Evolutionary conservation across 352 stramenopile genomes (phyloP).

Genomic region (Phytophthora palmivora): DNA sequence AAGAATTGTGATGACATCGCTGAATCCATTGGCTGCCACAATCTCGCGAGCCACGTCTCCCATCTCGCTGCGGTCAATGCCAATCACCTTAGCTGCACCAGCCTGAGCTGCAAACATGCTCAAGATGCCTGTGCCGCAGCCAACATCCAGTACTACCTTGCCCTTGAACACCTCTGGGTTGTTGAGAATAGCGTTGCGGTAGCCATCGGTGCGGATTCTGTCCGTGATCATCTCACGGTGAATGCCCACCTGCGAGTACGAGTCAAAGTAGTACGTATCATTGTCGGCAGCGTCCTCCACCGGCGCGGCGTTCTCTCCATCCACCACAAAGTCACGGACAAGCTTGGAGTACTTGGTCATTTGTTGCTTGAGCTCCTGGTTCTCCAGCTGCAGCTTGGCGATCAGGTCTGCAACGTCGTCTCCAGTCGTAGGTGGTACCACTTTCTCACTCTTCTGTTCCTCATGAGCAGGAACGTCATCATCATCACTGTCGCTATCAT

Average conservation of each 20-base stretch:
- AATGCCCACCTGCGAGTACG: constrained; percentile 98
- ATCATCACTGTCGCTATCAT: constrained; percentile 58
- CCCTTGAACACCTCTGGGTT: constrained; percentile 97
- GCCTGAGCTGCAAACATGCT: constrained; percentile 97
- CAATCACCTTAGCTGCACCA: constrained; percentile 92
- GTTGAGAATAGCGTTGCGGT: constrained; percentile 98
- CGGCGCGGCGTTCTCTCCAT: constrained; percentile 49
- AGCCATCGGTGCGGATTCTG: constrained; percentile 94
- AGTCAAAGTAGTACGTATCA: constrained; percentile 98
- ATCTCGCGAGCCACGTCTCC: constrained; percentile 95
- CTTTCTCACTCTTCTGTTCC: constrained; percentile 46
- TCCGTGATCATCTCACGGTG: constrained; percentile 96
- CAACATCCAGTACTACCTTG: constrained; percentile 98
- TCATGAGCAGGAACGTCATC: constrained; percentile 42
- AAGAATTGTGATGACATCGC: constrained; percentile 93
- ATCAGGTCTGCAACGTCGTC: constrained; percentile 35
- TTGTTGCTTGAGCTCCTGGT: constrained; percentile 78
- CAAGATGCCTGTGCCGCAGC: constrained; percentile 97
- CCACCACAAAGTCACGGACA: constrained; percentile 71
- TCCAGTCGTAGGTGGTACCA: neutral
- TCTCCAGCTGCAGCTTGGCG: constrained; percentile 64
- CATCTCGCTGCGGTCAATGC: constrained; percentile 96
- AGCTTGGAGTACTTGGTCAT: constrained; percentile 79
- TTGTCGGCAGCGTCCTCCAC: constrained; percentile 64
- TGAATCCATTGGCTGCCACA: constrained; percentile 94